A percentile compares a stretch with the other conserved stretches of the same genome.
Evolutionary conservation across 2,329 filamentous ascomycete genomes (phyloP).

Genomic region (Colletotrichum sp.): DNA sequence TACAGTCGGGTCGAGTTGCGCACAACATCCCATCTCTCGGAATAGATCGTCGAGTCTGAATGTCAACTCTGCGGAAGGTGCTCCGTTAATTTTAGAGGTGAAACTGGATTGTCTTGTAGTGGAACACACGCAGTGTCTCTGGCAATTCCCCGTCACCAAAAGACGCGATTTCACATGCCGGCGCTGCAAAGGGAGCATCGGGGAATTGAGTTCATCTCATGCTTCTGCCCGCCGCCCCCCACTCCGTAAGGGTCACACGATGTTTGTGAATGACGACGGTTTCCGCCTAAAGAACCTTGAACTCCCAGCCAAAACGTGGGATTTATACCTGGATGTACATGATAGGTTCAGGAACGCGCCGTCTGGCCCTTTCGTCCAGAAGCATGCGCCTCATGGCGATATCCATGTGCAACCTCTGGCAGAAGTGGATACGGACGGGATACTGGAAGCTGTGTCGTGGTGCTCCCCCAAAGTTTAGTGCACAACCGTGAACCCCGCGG

Average conservation of each 20-base stretch:
- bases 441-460: background rate
- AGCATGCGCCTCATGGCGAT: background rate
- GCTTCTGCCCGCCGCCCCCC: background rate
- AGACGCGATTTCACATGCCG: background rate
- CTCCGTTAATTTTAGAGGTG: background rate
- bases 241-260: background rate
- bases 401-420: background rate
- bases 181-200: background rate
- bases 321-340: background rate
- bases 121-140: background rate
- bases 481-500: background rate
- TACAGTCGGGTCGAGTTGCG: background rate
- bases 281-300: background rate
- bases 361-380: background rate
- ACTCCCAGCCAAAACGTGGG: background rate
- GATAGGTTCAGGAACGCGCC: background rate
- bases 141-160: background rate
- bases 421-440: background rate
- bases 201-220: slow-evolving; percentile 14
- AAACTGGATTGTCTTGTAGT: background rate
- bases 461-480: background rate
- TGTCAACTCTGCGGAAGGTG: background rate
- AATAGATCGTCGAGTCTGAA: background rate
- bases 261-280: background rate
- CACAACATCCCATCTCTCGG: background rate